phyloP scores from a whole-genome alignment of 208 protist species.

The Leptomonas seymouri region DNA sequence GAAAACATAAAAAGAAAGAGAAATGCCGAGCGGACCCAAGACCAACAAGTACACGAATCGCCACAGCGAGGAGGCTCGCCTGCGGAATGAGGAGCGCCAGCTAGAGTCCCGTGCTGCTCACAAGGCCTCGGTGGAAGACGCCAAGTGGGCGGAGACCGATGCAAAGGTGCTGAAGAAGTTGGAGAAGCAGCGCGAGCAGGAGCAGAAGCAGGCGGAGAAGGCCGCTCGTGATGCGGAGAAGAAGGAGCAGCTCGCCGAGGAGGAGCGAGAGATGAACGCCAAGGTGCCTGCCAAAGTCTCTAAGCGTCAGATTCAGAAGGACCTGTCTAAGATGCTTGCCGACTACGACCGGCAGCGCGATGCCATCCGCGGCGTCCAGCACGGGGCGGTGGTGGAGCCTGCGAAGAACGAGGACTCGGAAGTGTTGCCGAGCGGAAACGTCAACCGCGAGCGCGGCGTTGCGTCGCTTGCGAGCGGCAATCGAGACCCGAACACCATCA shows the following conservation, averaged over 20 bases:
- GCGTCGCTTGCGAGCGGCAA: slow-evolving; percentile 4
- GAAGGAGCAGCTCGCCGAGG: slow-evolving; percentile 65
- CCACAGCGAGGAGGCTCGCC: slow-evolving; percentile 81
- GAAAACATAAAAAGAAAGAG: too few relatives aligned
- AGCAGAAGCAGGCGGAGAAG: slow-evolving; percentile 58
- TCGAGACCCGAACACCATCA: slow-evolving; percentile 34
- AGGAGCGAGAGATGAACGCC: slow-evolving; percentile 65
- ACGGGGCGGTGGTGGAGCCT: slow-evolving; percentile 32
- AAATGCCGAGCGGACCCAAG: slow-evolving; percentile 88
- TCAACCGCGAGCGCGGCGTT: slow-evolving; percentile 44
- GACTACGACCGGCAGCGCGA: slow-evolving; percentile 79
- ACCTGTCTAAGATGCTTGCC: slow-evolving; percentile 81
- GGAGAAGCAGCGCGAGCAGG: slow-evolving; percentile 69
- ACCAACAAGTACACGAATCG: slow-evolving; percentile 87
- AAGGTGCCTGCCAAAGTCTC: slow-evolving; percentile 79
- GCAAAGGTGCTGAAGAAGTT: slow-evolving; percentile 54
- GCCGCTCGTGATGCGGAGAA: slow-evolving; percentile 64
- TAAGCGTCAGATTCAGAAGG: slow-evolving; percentile 82
- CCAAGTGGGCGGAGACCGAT: slow-evolving; percentile 76
- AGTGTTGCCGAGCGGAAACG: slow-evolving; percentile 48
- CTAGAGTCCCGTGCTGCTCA: slow-evolving; percentile 31
- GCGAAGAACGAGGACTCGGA: slow-evolving; percentile 15
- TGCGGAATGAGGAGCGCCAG: slow-evolving; percentile 66
- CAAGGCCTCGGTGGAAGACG: slow-evolving; percentile 64
- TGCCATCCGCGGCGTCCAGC: slow-evolving; percentile 36